Evolutionary conservation across 179 eudicot species (phyloP), one percentile per base, ranked within the genome.

Genomic region (Sideroxylon spinosum): DNA sequence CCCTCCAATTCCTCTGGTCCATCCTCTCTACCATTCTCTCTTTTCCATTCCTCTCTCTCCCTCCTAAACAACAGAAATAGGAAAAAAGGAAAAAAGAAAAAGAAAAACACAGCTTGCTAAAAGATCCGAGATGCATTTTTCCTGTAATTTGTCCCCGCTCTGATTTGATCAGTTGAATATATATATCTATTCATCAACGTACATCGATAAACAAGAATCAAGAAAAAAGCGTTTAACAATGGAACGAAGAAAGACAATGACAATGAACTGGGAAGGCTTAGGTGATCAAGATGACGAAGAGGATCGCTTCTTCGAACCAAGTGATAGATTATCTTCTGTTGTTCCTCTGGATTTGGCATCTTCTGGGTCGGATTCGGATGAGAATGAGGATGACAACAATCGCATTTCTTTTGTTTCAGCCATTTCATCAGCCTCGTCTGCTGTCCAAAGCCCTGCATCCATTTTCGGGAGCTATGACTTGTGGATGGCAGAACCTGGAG

Each of bases 401-500:
- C 91, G 98, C 0, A 82, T 84, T 81, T 93, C 98, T 0, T 93
- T 95, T 14, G 82, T 89, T 0, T 85, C 93, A 0, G 78, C 82
- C 12, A 44, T 85, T 16, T 81, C 90, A 12, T 68, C 88, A 48
- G 48, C 56, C 20, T 79, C 71, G 65, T 52, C 16, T 9, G 44
- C 73, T 0, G 64, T 55, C 32, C 9, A 7, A 22, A 60, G 69
- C 68, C 29, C 78, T 23, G 1, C 77, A 67, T 1, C 80, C 73
- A 13, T 88, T 0, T 81, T 83, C 23, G 87, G 79, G 6, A 82
- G 86, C 13, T 95, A 91, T 57, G 88, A 89, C 73, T 81, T 95
- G 79, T 95, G 98, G 98, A 87, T 89, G 88, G 86, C 87, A 0
- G 93, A 91, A 0, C 98, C 98, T 0, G 88, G 90, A 0, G 89